Base-by-base conservation (phyloP, 2,329 filamentous ascomycete species). In the Geoglossum cookeanum region DNA sequence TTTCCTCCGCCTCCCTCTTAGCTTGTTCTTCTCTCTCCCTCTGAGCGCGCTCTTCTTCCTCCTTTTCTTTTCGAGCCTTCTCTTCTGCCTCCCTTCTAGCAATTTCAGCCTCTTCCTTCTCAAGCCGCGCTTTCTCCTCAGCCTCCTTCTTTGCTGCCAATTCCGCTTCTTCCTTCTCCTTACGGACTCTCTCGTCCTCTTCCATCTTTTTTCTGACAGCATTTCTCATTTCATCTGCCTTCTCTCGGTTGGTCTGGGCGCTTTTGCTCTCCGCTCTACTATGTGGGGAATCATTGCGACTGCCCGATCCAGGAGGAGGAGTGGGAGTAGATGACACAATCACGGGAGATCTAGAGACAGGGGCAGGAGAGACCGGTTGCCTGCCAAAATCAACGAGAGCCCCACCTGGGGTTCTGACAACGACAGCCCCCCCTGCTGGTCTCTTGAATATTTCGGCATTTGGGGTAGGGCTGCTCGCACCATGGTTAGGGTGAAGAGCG, bases 361-460 rank as follows among this genome's bases (percentile, higher is more conserved):
- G 77, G 22, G 76, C 71, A 17, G 77, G 74, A 15, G 77, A 76
- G 13, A 83, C 80, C 22, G 84, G 81, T 11, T 9, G 80, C 70
- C 84, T 85, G 57, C 79, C 67, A 73, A 86, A 72, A 75, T 78
- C 75, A 63, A 88, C 81, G 11, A 96, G 74, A 15, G 17, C 56
- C 33, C 81, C 79, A 66, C 92, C 87, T 33, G 84, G 78, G 65
- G 88, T 87, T 75, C 88, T 94, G 74, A 96, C 95, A 62, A 96
- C 85, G 0, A 84, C 82, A 53, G 81, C 82, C 69, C 80, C 88
- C 75, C 84, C 87, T 55, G 66, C 61, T 27, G 63, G 62, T 61
- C 64, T 62, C 4, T 63, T 58, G 55, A 67, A 68, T 15, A 63
- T 56, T 4, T 45, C n/a, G 17, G 77, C 76, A 60, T 79, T 79